Base-by-base conservation (phyloP, 192 early-diverging fungal genomes). In the Coemansia sp. region DNA sequence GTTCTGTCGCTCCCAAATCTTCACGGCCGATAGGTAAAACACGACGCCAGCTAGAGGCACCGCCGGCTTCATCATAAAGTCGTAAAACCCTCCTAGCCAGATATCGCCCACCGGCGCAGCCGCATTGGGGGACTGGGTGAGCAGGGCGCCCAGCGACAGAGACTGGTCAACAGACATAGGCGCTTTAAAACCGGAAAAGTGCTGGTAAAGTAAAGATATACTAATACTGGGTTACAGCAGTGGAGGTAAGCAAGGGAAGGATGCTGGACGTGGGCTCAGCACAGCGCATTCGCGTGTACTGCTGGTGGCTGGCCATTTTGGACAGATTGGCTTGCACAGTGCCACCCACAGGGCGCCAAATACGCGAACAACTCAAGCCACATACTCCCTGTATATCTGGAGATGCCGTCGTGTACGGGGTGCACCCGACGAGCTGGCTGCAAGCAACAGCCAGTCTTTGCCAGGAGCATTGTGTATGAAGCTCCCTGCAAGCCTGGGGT, bases 21-120 rank as follows among this genome's bases (percentile, higher is more conserved):
- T 49, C 20, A 61, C 53, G 21, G 44, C 38, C 0, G 58, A 12
- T 6, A 67, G 41, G 22, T 75, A 75, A 27, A 49, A 26, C 4
- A 14, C 21, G 5, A 64, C 40, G 42, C 86, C 79, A 8, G 66
- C 71, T 20, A 85, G 14, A 2, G 87, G 85, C 27, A 81, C 78
- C 50, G 67, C 76, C 55, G 83, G 87, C 60, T 79, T 58, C 85
- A 88, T 86, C 52, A 86, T 70, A 39, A 80, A 52, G 42, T 79
- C 70, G 64, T 89, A 86, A 52, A 82, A 70, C 41, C 83, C 50
- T 32, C 85, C 81, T 45, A 85, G 79, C 15, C 80, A 84, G 39
- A 89, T 81, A 17, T 78, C 80, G 8, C 55, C 53, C 17, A 58
- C 56, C 6, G 34, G 51, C 23, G 53, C 43, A 21, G 26, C 53